phyloP scores from a whole-genome alignment of 495 filamentous ascomycete species.

The Aspergillus haitiensis region DNA sequence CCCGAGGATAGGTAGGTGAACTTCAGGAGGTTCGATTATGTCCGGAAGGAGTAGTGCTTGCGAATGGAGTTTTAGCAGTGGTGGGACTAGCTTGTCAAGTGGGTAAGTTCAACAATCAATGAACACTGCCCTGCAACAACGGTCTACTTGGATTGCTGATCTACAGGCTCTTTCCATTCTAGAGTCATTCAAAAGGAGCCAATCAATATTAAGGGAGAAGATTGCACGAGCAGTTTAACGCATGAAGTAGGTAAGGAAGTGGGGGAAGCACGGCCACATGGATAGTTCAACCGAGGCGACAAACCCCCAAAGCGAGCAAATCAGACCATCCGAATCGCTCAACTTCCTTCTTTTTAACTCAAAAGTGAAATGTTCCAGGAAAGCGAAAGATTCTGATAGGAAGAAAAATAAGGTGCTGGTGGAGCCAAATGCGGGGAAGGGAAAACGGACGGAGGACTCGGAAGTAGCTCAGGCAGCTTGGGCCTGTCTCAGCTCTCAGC shows the following conservation, averaged over 20 bases:
- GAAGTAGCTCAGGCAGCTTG: no score
- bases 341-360: no score
- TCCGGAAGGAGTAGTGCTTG: constrained; percentile 17
- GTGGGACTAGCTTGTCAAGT: constrained; percentile 1
- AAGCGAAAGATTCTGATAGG: no score
- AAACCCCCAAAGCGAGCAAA: neutral
- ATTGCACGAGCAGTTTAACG: neutral
- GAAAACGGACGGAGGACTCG: no score
- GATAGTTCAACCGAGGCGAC: neutral
- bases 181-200: no score
- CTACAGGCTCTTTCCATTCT: no score
- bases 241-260: neutral
- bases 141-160: no score
- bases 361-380: no score
- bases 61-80: neutral
- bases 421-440: no score
- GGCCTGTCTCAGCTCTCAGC: no score
- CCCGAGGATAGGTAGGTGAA: no score
- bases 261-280: constrained; percentile 1
- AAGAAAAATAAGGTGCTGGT: no score
- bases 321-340: neutral
- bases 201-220: neutral
- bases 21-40: neutral
- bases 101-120: neutral
- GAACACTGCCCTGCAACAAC: neutral